These are phyloP conservation scores for Thalassiosira delicatula DNA, from an alignment of 352 stramenopile species.

Conservation along the genomic window DNA sequence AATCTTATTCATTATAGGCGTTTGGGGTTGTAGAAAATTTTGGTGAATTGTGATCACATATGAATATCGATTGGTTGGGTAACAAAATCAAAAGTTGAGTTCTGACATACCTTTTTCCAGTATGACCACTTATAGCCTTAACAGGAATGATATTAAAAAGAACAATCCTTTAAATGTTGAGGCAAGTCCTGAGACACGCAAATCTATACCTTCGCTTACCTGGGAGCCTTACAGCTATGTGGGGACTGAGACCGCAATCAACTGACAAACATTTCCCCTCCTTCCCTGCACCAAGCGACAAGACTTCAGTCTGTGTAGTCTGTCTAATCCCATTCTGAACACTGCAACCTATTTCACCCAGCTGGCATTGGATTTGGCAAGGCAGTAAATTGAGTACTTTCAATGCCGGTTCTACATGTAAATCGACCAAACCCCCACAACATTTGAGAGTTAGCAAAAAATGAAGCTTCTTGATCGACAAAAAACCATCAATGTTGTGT, in stretches of 20 bases:
- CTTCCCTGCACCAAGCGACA: slow-evolving; percentile 36
- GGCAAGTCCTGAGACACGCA: neutral
- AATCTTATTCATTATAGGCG: slow-evolving; percentile 76
- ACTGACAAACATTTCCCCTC: slow-evolving; percentile 46
- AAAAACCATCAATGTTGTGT: slow-evolving; percentile 50
- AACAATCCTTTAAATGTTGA: neutral
- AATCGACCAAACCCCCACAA: slow-evolving; percentile 65
- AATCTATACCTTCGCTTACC: neutral
- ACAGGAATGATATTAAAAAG: neutral
- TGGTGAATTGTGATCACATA: too few species aligned
- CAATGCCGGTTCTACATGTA: slow-evolving; percentile 73
- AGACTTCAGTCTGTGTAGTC: slow-evolving; percentile 50
- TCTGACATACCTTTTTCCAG: too few species aligned
- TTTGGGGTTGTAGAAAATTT: too few species aligned
- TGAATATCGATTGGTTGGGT: too few species aligned
- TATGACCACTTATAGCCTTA: slow-evolving; percentile 25
- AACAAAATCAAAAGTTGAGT: too few species aligned
- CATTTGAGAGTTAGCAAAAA: slow-evolving; percentile 71
- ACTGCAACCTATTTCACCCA: slow-evolving; percentile 64
- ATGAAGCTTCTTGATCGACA: slow-evolving; percentile 58
- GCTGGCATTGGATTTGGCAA: slow-evolving; percentile 76
- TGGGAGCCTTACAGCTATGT: slow-evolving; percentile 36
- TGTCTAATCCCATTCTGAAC: slow-evolving; percentile 25
- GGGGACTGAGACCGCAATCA: slow-evolving; percentile 48
- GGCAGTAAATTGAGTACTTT: slow-evolving; percentile 80